Evolutionary conservation across 345 rosid species (phyloP), one percentile per base, ranked within the genome.

Genomic region (Salix caprea): DNA sequence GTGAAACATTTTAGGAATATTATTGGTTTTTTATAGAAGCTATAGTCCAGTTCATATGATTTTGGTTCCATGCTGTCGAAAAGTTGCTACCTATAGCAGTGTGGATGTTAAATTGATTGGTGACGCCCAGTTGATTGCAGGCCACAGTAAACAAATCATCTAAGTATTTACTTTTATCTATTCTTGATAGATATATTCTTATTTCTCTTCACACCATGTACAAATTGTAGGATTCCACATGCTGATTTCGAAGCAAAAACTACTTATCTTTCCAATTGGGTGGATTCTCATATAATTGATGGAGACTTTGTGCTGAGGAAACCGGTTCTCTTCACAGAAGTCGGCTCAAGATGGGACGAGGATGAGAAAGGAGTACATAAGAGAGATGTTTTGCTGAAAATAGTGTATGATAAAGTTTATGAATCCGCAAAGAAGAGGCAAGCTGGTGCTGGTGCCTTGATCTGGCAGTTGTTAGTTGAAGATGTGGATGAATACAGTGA

Each of bases 311-410:
- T 71, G 69, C 66, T 85, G 74, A 76, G 75, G 75, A 85, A 85
- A 72, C 88, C 88, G 9, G 81, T 85, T 42, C 80, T 85, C 48
- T 83, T 83, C 42, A 82, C 88, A 12, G 88, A 85, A 81, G 79
- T 85, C 66, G 86, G 88, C 48, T 85, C 82, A 19, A 44, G 73
- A 13, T 23, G 76, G 81, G 77, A 65, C 65, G 67, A 14, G 44
- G 80, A 23, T 66, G 70, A 70, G 70, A 44, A 74, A 18, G 82
- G 79, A 52, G 14, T 26, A 15, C 1, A 66, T 58, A 76, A 80
- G 24, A 78, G 75, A 65, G 81, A 83, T 40, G 36, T 50, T 34
- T 80, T 85, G 71, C 68, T 83, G 73, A 74, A 81, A 73, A 76
- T 39, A 3, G 77, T 81, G 18, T 83, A 76, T 21, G 81, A 83